Percentiles rank a stretch among this genome's conserved stretches.
phyloP scores from a whole-genome alignment of 225 moss, liverwort and hornwort genomes.

The Antitrichia curtipendula region DNA sequence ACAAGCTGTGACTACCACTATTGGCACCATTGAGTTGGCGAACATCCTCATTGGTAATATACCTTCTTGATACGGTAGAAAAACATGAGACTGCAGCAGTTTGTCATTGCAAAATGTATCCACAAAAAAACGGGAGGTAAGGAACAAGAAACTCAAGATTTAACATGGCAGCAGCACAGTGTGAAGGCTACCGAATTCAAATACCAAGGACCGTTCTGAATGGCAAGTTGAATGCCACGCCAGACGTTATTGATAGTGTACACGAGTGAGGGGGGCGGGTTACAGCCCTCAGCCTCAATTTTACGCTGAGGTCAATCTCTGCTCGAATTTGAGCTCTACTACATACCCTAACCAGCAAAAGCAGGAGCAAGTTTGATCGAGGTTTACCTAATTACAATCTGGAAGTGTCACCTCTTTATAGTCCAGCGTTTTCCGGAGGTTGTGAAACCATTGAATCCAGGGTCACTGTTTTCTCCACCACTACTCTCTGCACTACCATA shows the following conservation, averaged over 20 bases:
- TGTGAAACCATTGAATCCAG: constrained; percentile 60
- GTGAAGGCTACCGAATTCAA: neutral
- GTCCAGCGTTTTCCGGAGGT: constrained; percentile 91
- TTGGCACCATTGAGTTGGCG: too few relatives aligned
- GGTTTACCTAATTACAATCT: constrained; percentile 17
- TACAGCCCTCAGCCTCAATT: constrained; percentile 26
- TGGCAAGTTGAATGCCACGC: constrained; percentile 24
- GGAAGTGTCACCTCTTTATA: constrained; percentile 52
- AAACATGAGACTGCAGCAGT: neutral
- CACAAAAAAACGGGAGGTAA: neutral
- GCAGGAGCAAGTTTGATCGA: neutral
- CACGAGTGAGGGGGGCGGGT: constrained; percentile 20
- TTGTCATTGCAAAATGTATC: neutral
- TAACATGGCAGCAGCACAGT: neutral
- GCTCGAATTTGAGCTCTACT: constrained; percentile 31
- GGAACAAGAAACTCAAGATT: neutral
- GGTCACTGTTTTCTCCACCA: constrained; percentile 90
- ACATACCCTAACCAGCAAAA: constrained; percentile 19
- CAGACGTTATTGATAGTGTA: constrained; percentile 51
- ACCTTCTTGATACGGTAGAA: neutral
- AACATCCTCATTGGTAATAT: neutral
- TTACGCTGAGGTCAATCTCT: constrained; percentile 28
- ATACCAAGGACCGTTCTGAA: constrained; percentile 14
- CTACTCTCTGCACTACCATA: constrained; percentile 92
- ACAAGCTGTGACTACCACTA: too few relatives aligned